These are phyloP conservation scores for Solanum phureja DNA, from an alignment of 257 asterid genomes.

Conservation along the genomic window DNA sequence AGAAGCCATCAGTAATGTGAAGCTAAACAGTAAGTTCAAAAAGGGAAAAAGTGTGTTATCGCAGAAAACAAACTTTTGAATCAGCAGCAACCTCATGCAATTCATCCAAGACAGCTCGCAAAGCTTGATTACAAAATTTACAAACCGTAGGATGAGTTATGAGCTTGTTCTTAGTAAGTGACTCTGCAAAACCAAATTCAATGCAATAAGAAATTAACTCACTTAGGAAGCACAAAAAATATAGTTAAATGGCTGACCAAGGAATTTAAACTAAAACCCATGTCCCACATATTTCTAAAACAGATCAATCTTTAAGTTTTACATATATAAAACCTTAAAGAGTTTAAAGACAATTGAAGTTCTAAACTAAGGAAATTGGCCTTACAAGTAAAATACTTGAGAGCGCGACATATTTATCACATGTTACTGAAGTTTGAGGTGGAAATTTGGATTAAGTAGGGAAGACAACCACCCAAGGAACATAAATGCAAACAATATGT, in stretches of 20 bases:
- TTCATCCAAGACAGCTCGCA: constrained; percentile 85
- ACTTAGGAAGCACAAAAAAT: background rate
- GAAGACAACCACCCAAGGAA: background rate
- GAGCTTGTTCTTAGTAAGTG: constrained; percentile 74
- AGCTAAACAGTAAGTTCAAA: too few relatives aligned
- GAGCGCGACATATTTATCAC: background rate
- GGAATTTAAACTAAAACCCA: background rate
- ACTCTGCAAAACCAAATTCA: constrained; percentile 38
- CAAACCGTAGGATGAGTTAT: constrained; percentile 80
- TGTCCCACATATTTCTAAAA: background rate
- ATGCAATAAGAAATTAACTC: background rate
- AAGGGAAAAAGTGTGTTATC: too few relatives aligned
- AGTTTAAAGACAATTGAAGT: background rate
- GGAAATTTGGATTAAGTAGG: background rate
- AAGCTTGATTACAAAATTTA: constrained; percentile 34
- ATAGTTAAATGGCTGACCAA: background rate
- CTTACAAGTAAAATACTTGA: background rate
- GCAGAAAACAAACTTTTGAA: too few relatives aligned
- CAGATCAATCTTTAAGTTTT: background rate
- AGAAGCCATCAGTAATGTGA: too few relatives aligned
- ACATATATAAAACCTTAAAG: background rate
- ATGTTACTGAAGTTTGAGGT: background rate
- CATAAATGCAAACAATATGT: background rate
- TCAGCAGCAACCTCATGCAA: constrained; percentile 39
- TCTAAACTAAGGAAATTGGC: background rate